Evolutionary conservation across 1,284 basidiomycete genomes (phyloP).

Genomic region (Microbotryum lychnidis-dioicae): DNA sequence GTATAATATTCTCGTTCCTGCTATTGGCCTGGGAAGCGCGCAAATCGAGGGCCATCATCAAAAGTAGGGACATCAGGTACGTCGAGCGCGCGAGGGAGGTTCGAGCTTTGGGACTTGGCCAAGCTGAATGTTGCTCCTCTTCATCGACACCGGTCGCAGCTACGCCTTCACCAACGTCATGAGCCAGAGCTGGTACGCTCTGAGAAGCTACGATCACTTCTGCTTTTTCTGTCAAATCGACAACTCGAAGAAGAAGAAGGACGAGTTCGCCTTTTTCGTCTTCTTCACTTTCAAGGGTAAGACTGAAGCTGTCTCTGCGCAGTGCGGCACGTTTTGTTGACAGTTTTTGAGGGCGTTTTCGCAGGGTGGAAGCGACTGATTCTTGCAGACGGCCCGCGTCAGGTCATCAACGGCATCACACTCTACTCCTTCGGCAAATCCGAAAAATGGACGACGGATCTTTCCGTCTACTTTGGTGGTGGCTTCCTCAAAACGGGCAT

Average conservation of each 20-base stretch:
- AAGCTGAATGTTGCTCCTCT: neutral
- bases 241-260: slow-evolving; percentile 88
- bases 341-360: neutral
- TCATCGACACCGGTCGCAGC: neutral
- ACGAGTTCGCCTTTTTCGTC: slow-evolving; percentile 90
- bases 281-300: slow-evolving; percentile 98
- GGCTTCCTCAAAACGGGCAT: slow-evolving; percentile 32
- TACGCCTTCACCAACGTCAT: slow-evolving; percentile 95
- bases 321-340: neutral
- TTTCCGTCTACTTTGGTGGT: slow-evolving; percentile 53
- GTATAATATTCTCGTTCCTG: slow-evolving; percentile 94
- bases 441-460: slow-evolving; percentile 56
- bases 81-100: slow-evolving; percentile 94
- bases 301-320: slow-evolving; percentile 34
- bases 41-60: slow-evolving; percentile 87
- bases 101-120: slow-evolving; percentile 46
- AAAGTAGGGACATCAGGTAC: slow-evolving; percentile 89
- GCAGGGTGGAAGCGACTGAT: slow-evolving; percentile 90
- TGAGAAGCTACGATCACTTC: slow-evolving; percentile 76
- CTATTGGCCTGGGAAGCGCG: slow-evolving; percentile 83
- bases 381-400: slow-evolving; percentile 92
- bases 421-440: slow-evolving; percentile 83
- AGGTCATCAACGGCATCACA: slow-evolving; percentile 90
- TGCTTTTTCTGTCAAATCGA: slow-evolving; percentile 97
- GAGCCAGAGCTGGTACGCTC: slow-evolving; percentile 90